These are phyloP conservation scores for Salvia sclarea DNA, from an alignment of 305 asterid genomes.

Conservation along the genomic window DNA sequence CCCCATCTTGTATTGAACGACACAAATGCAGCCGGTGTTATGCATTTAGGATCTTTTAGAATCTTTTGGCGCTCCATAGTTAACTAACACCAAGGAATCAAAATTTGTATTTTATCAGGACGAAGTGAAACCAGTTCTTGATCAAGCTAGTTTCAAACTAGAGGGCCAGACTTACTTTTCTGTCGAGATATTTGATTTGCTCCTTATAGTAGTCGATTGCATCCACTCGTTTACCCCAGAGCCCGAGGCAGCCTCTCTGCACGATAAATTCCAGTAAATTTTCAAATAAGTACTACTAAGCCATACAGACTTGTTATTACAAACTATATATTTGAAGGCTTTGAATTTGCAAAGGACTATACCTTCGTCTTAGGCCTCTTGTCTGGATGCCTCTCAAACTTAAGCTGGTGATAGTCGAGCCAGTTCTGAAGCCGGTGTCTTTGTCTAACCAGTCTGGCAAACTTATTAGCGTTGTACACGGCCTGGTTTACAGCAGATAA, in stretches of 20 bases:
- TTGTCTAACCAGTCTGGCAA: conserved; percentile 64
- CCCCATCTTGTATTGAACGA: conserved; percentile 95
- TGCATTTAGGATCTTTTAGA: conserved; percentile 68
- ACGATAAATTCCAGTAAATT: conserved; percentile 21
- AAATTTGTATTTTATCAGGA: conserved; percentile 23
- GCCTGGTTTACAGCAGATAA: conserved; percentile 46
- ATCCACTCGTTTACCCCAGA: conserved; percentile 78
- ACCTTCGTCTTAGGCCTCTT: conserved; percentile 86
- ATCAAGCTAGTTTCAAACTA: neutral
- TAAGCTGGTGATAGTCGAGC: conserved; percentile 89
- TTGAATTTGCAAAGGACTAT: conserved; percentile 7
- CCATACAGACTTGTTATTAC: neutral
- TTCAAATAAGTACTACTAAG: neutral
- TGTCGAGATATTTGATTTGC: conserved; percentile 63
- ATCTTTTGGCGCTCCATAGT: conserved; percentile 74
- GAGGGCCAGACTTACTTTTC: conserved; percentile 48
- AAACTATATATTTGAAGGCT: neutral
- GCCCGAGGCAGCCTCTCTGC: conserved; percentile 89
- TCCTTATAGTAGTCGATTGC: conserved; percentile 75
- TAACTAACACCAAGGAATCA: conserved; percentile 49
- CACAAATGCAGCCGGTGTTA: conserved; percentile 85
- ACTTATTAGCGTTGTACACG: conserved; percentile 85
- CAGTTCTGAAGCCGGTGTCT: conserved; percentile 81
- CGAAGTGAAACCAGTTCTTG: conserved; percentile 2
- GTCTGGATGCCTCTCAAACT: conserved; percentile 78